Evolutionary conservation across 208 protist genomes (phyloP), one percentile per base, ranked within the genome.

Genomic region (Vickermania ingenoplastis): DNA sequence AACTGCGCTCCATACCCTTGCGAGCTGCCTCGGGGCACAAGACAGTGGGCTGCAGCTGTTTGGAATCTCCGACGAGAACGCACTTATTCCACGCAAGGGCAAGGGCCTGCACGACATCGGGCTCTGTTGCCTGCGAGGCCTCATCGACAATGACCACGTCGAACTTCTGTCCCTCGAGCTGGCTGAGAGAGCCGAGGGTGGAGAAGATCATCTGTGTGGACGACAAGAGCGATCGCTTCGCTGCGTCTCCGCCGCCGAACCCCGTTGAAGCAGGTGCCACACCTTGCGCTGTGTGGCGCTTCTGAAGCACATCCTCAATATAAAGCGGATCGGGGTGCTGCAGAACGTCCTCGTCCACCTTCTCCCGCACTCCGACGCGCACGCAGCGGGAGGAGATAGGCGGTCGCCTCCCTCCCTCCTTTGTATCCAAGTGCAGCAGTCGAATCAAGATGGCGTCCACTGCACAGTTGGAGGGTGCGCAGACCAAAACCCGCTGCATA

Each of bases 91-190:
- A 71, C 21, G 79, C 66, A 22, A 90, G 64, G 31, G 78, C 64
- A 21, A 95, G 61, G 13, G 86, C 82, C 68, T 83, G 77, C 54
- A 96, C 62, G 13, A 86, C 71, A 41, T 89, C 82, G 26, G 88
- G 86, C 65, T 97, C 91, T 41, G 88, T 87, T 0, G 81, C 81
- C 75, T 97, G 94, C 4, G 90, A 89, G 2, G 86, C 87, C 72
- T 97, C 94, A 70, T 97, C 94, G 36, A 97, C 75, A 26, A 97
- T 74, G 26, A 96, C 91, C 0, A 81, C 64, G 59, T 94, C 88
- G 59, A 91, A 94, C 25, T 60, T 21, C 2, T 54, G 14, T n/a
- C 74, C 71, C 27, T 75, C 59, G 0, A 91, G 31, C 41, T 86
- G 78, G 53, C 73, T 73, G n/a, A 95, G 67, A 7, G 88, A 95